Evolutionary conservation across 768 basidiomycete genomes (phyloP), one percentile per base, ranked within the genome.

Genomic region (Hericium erinaceus): DNA sequence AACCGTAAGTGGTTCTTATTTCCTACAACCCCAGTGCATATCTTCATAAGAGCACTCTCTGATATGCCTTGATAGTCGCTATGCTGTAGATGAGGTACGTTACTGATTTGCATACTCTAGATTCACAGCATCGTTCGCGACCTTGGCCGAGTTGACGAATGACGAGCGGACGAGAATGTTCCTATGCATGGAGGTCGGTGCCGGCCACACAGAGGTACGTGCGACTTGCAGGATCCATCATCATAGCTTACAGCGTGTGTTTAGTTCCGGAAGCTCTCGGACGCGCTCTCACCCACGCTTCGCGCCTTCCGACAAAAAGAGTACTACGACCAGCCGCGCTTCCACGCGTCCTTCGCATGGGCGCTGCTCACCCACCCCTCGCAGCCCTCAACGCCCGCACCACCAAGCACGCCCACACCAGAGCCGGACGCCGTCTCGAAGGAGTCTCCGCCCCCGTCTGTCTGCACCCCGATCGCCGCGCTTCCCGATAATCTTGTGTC

Each of bases 271-370:
- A 64, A 67, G 8, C 70, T 93, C 46, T 74, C 81, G 1, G 73
- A 80, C 51, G 73, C 74, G 22, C 69, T 97, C 44, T 74, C 77
- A 4, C 85, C 87, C 1, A 73, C 76, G 7, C 72, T 95, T 49
- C 72, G 72, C 28, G 66, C 69, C 3, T 73, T 91, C 38, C 84
- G 85, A 55, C 87, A 95, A 62, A 84, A 85, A 61, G 78, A 80
- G 57, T 97, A 91, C 70, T 95, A 98, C 71, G 65, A 73, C 38
- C 73, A 81, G 33, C 92, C 95, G 18, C 81, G 85, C 48, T 97
- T 94, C 65, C 95, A 98, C 67, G 80, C 88, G 12, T 95, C 92
- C 2, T 83, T 97, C 56, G 92, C 84, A 10, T 97, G 95, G 94
- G 83, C 85, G 13, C 75, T 92, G 48, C 79, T 92, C 52, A 75